phyloP scores from a whole-genome alignment of 2,329 filamentous ascomycete genomes.

The Diaporthe australafricana region DNA sequence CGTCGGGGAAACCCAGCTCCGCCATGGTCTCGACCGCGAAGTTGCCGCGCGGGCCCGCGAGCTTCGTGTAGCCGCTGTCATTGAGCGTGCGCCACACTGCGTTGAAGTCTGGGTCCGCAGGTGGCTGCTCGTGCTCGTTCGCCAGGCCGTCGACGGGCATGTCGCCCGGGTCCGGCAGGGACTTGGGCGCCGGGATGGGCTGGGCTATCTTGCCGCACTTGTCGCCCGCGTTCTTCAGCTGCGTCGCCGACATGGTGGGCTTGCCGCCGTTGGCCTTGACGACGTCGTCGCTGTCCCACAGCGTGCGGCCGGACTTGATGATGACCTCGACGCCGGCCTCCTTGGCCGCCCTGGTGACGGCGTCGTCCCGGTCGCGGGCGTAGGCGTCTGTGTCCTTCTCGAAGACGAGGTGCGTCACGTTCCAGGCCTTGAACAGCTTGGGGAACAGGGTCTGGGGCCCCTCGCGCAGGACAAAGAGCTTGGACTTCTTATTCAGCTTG shows the following conservation, averaged over 20 bases:
- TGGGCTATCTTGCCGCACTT: slow-evolving; percentile 72
- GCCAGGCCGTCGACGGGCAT: slow-evolving; percentile 71
- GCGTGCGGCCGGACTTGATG: slow-evolving; percentile 71
- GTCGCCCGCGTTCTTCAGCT: slow-evolving; percentile 72
- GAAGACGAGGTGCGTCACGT: slow-evolving; percentile 80
- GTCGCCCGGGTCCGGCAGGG: slow-evolving; percentile 73
- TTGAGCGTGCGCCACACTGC: slow-evolving; percentile 60
- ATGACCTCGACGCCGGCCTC: slow-evolving; percentile 76
- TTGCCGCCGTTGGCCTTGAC: slow-evolving; percentile 74
- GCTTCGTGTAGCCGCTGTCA: slow-evolving; percentile 68
- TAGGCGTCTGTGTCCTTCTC: slow-evolving; percentile 85
- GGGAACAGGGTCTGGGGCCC: slow-evolving; percentile 77
- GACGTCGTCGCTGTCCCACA: slow-evolving; percentile 80
- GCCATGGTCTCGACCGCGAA: slow-evolving; percentile 78
- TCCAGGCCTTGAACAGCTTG: slow-evolving; percentile 80
- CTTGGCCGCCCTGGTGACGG: slow-evolving; percentile 68
- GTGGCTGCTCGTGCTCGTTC: slow-evolving; percentile 54
- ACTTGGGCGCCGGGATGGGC: slow-evolving; percentile 69
- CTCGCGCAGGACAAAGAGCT: slow-evolving; percentile 78
- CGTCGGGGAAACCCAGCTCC: slow-evolving; percentile 75
- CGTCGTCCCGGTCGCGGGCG: slow-evolving; percentile 71
- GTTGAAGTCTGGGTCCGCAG: slow-evolving; percentile 69
- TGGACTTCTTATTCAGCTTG: slow-evolving; percentile 76
- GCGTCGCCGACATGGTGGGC: slow-evolving; percentile 79
- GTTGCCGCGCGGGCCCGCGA: slow-evolving; percentile 75